Base-by-base conservation (phyloP, 2,329 filamentous ascomycete species). In the Teratosphaeria epicoccoides region DNA sequence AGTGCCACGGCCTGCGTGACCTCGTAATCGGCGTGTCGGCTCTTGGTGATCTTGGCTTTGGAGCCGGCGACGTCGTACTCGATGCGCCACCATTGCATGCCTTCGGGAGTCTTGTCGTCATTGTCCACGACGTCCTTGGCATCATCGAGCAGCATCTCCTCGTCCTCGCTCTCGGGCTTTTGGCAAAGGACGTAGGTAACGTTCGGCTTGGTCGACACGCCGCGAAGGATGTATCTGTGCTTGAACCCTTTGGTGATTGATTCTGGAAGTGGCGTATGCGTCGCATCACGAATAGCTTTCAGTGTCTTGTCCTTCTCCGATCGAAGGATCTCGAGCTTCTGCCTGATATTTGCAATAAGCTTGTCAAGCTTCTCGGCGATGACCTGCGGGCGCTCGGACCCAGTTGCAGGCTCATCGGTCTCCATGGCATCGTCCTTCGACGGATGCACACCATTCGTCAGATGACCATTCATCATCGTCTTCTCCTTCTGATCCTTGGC, bases 201-300 rank as follows among this genome's bases (percentile, higher is more conserved):
- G 58, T 78, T 75, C 1, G 77, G 72, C 47, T 76, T 72, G 3
- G 79, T 82, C 33, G 77, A 77, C 4, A 83, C 75, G 24, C 80
- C 80, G 44, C 76, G 74, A 22, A 83, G 70, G 1, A 73, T 75
- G 60, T 83, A 83, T 47, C 71, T 74, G 57, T 73, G 63, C 43
- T 46, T 24, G 43, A 46, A 24, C 14, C 7, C 24, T 24, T 26
- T 46, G 3, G 23, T 46, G 43, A 46, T 17, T 2, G 23, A 26
- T 6, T 23, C 43, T 23, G 24, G 23, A 23, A 24, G 43, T 23
- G 23, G 23, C 7, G 43, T 26, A n/a, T 24, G 43, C n/a, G 23
- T 46, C 11, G 43, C 43, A 46, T 46, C 43, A 11, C 43, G 40
- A 24, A 68, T 58, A 24, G 58, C 55, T 51, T 61, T 60, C n/a